phyloP scores from a whole-genome alignment of 1,284 basidiomycete species.

The Sparassis latifolia region DNA sequence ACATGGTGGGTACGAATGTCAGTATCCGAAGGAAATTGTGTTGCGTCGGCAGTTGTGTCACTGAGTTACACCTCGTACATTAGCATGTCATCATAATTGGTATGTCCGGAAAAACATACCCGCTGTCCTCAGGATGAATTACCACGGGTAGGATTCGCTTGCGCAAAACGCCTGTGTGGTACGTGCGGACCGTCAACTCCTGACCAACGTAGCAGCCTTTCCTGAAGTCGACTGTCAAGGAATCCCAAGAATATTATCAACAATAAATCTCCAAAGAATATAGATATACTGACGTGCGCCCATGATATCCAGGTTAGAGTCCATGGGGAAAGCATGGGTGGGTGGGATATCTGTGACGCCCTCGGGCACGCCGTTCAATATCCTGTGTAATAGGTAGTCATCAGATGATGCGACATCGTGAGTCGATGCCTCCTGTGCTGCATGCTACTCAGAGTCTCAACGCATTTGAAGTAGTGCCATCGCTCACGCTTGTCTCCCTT shows the following conservation, averaged over 20 bases:
- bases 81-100: too few species aligned
- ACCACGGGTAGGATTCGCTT: conserved; percentile 86
- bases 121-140: conserved; percentile 31
- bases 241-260: conserved; percentile 6
- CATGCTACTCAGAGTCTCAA: conserved; percentile 8
- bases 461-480: neutral
- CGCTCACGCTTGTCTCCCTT: conserved; percentile 72
- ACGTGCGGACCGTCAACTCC: conserved; percentile 94
- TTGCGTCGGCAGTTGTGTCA: too few species aligned
- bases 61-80: too few species aligned
- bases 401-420: conserved; percentile 47
- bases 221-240: conserved; percentile 78
- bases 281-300: conserved; percentile 63
- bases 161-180: conserved; percentile 88
- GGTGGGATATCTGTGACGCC: conserved; percentile 76
- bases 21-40: conserved; percentile 17
- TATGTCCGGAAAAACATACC: conserved; percentile 11
- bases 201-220: conserved; percentile 99
- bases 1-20: conserved; percentile 16
- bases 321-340: conserved; percentile 82
- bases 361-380: conserved; percentile 84
- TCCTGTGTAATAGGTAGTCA: conserved; percentile 76
- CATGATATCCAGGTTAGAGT: conserved; percentile 92
- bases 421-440: conserved; percentile 49
- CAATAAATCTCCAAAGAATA: neutral